These are phyloP conservation scores for Dianthus caryophyllus DNA, from an alignment of 148 eudicot genomes.

Conservation along the genomic window DNA sequence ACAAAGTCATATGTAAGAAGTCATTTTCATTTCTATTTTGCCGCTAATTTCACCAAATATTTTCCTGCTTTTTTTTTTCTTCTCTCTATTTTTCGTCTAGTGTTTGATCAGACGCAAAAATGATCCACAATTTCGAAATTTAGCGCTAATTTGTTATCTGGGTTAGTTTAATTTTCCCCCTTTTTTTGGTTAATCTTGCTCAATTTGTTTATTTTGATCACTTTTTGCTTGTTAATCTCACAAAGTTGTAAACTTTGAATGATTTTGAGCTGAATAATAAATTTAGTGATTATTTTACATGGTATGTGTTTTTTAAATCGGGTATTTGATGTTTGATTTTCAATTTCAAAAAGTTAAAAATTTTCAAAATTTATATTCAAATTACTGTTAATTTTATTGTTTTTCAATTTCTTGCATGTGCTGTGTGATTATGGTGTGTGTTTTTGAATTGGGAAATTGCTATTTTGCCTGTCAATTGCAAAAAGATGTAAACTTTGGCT, in stretches of 20 bases:
- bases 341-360: neutral
- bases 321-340: too few species aligned
- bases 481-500: conserved; percentile 1
- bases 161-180: conserved; percentile 23
- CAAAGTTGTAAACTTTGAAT: too few species aligned
- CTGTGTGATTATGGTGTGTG: conserved; percentile 7
- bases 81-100: neutral
- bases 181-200: conserved; percentile 1
- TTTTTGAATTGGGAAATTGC: conserved; percentile 10
- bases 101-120: conserved; percentile 5
- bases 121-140: conserved; percentile 10
- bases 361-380: too few species aligned
- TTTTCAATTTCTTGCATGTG: conserved; percentile 6
- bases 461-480: neutral
- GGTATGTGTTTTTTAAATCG: too few species aligned
- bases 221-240: neutral
- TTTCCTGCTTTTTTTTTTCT: conserved; percentile 11
- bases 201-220: conserved; percentile 1
- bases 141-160: conserved; percentile 16
- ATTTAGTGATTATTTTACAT: too few species aligned
- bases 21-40: conserved; percentile 31
- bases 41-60: conserved; percentile 30
- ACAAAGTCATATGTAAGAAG: conserved; percentile 9
- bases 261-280: too few species aligned
- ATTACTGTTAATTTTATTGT: too few species aligned